Base-by-base conservation (phyloP, 371 early-diverging fungal species). In the Rhizopus arrhizus region DNA sequence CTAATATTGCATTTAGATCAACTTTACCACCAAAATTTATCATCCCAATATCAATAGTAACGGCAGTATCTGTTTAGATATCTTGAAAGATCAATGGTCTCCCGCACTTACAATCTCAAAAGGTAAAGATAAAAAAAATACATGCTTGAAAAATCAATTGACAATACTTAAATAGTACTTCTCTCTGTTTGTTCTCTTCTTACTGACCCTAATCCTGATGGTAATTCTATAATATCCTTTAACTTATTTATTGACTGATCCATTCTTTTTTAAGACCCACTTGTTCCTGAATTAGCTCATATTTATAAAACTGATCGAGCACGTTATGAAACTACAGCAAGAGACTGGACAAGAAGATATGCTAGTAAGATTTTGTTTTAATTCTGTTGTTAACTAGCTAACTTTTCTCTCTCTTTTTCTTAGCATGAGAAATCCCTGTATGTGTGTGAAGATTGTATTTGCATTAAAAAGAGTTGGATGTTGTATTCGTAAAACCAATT, bases 11-110 rank as follows among this genome's bases (percentile, higher is more conserved):
- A 22, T 22, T 12, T 68, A 88, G 85, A 85, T 98, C 62, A 91
- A 85, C 81, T 99, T 98, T 81, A 89, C 94, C 53, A 97, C 98
- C 51, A 82, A 91, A 61, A 97, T 99, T 63, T 99, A 96, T 71
- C 99, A 99, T 83, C 98, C 98, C 58, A 99, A 99, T 85, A 97
- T 99, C 81, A 98, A 99, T 86, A 89, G 91, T 73, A 96, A 96
- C 73, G 99, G 99, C 53, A 89, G 89, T 71, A 98, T 99, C 65
- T 98, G 99, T 75, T 81, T 99, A 80, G 97, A 97, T 75, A 98
- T 98, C 69, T 84, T 99, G 74, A 91, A 88, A 68, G 98, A 98
- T 70, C 96, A 96, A 66, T 99, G 99, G 99, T 95, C 95, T 47
- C 99, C 99, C 58, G 98, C 98, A 34, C 84, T 99, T 61, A 98